Conservation (phyloP, 139 green algal species). For the Chlamydomonas eustigma region DNA sequence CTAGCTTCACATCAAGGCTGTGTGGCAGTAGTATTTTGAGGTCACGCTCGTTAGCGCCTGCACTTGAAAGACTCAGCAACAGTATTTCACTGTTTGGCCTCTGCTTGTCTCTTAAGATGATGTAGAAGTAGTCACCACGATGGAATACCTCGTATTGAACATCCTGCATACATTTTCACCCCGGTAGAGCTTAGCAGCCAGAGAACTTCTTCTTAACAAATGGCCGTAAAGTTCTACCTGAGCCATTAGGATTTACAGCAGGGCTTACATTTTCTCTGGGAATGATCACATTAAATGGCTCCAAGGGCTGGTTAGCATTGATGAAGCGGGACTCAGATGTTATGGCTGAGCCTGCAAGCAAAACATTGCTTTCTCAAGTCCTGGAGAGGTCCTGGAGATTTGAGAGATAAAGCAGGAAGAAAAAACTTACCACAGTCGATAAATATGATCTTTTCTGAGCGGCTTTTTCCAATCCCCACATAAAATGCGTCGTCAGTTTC, state of each 20-base stretch:
- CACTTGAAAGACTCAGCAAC: constrained; percentile 26
- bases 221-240: too few relatives aligned
- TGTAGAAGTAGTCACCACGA: constrained; percentile 32
- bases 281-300: constrained; percentile 52
- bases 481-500: constrained; percentile 72
- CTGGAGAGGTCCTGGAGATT: too few relatives aligned
- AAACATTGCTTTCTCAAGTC: too few relatives aligned
- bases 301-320: constrained; percentile 48
- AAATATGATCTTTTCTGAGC: constrained; percentile 61
- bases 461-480: constrained; percentile 51
- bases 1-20: constrained; percentile 73
- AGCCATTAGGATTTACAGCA: too few relatives aligned
- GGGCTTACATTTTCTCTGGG: constrained; percentile 41
- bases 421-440: constrained; percentile 36
- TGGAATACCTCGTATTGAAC: constrained; percentile 71
- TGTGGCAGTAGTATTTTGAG: constrained; percentile 66
- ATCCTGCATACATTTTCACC: too few relatives aligned
- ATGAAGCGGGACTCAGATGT: constrained; percentile 71
- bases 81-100: constrained; percentile 82
- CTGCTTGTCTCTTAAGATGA: constrained; percentile 41
- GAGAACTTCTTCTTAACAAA: too few relatives aligned
- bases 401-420: not conserved
- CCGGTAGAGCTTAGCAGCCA: not conserved
- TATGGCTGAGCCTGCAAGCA: constrained; percentile 56
- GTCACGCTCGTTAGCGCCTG: not conserved